Evolutionary conservation across 164 flowering plant genomes (phyloP), one percentile per base, ranked within the genome.

Genomic region (Umbilicus rupestris): DNA sequence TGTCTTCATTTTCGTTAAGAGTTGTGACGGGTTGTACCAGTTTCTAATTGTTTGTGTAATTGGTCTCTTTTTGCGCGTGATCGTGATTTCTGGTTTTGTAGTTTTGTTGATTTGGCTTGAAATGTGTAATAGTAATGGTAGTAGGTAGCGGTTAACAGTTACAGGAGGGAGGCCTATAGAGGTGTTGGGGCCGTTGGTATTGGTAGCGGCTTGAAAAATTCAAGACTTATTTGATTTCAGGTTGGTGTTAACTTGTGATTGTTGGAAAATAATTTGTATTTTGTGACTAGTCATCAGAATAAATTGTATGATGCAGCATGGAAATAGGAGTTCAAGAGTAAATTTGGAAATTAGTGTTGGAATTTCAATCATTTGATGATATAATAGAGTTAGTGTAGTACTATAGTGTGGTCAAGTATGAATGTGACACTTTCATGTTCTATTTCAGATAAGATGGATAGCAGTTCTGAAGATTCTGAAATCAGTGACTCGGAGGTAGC

Each of bases 401-500:
- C n/a, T n/a, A n/a, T n/a, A n/a, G n/a, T n/a, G n/a, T 46, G 50
- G 4, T 52, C 22, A 11, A 52, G 22, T 22, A 8, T 55, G 60
- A 15, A 4, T 55, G 60, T 55, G 60, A 55, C 33, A 28, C 60
- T 55, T 28, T 3, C 33, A 10, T 42, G 37, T 65, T 65, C 19
- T 17, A 15, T 44, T 26, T 7, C 39, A 15, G 33, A 3, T 22
- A 5, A 35, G 49, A 87, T 87, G 94, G 86, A 80, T 39, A 66
- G 62, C 69, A 76, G 80, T 74, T 83, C 91, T 24, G 89, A 80
- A 29, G 93, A 84, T 50, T 83, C 92, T 22, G 97, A 90, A 41
- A 63, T 87, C 22, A 92, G 98, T 77, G 98, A 92, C n/a, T 90
- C 96, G 5, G 98, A 90, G 76, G 80, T 90, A 19, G 49, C 65